These are phyloP conservation scores for Rhazya stricta DNA, from an alignment of 257 asterid species.

Conservation along the genomic window DNA sequence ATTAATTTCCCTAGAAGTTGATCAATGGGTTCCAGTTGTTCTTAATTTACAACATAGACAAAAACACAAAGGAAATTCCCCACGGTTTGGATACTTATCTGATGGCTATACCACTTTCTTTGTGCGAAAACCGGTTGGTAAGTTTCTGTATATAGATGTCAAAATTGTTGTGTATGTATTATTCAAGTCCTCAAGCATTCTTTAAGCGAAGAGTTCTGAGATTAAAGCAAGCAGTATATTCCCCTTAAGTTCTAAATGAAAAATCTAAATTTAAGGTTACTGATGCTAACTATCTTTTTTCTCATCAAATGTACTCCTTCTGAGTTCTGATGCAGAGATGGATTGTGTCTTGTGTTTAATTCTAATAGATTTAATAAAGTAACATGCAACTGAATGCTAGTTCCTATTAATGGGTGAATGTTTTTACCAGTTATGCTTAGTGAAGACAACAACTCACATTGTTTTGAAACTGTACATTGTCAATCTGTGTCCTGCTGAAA, in stretches of 20 bases:
- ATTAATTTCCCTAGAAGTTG: neutral
- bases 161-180: neutral
- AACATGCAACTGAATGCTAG: neutral
- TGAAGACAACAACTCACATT: neutral
- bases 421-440: neutral
- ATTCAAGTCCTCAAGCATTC: neutral
- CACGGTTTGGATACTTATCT: neutral
- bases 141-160: neutral
- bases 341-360: neutral
- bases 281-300: neutral
- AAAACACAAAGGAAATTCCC: neutral
- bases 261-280: neutral
- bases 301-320: neutral
- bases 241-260: neutral
- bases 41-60: neutral
- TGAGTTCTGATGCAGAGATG: neutral
- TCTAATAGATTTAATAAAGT: neutral
- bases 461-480: neutral
- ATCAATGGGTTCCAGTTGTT: neutral
- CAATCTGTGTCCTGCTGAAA: neutral
- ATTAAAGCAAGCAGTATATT: neutral
- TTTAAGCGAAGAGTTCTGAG: neutral
- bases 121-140: neutral
- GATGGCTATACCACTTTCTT: neutral
- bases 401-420: neutral